phyloP scores from a whole-genome alignment of 345 rosid species.

The Durio zibethinus region DNA sequence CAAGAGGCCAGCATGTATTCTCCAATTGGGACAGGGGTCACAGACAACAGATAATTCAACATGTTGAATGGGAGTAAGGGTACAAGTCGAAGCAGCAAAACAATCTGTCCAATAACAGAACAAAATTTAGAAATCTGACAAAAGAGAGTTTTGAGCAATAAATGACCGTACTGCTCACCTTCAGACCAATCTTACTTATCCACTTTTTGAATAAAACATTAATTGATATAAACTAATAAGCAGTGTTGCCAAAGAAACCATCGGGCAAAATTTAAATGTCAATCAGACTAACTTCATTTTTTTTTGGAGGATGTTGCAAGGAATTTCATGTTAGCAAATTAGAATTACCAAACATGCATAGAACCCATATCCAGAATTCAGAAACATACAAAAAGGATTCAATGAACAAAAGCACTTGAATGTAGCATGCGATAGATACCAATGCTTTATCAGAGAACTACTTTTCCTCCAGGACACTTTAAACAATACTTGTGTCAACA shows the following conservation, averaged over 20 bases:
- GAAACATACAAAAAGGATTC: neutral
- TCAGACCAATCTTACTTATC: neutral
- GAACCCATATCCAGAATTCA: neutral
- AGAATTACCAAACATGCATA: neutral
- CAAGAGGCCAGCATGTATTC: conserved; percentile 94
- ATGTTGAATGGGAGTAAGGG: conserved; percentile 92
- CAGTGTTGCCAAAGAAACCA: neutral
- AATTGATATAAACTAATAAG: neutral
- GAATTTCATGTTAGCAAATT: neutral
- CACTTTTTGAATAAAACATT: neutral
- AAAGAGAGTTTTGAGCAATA: neutral
- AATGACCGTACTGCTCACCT: neutral
- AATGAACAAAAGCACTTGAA: neutral
- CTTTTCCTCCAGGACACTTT: neutral
- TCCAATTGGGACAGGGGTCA: conserved; percentile 77
- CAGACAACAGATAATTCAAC: conserved; percentile 93
- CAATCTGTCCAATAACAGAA: conserved; percentile 45
- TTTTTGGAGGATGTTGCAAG: neutral
- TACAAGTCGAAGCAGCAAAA: conserved; percentile 93
- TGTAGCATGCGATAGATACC: neutral
- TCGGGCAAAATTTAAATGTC: neutral
- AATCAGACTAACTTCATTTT: neutral
- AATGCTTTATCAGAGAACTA: neutral
- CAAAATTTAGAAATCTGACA: conserved; percentile 15
- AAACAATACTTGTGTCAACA: neutral